Conservation (phyloP, 2,329 filamentous ascomycete genomes). For the Pseudophaeomoniella oleicola region DNA sequence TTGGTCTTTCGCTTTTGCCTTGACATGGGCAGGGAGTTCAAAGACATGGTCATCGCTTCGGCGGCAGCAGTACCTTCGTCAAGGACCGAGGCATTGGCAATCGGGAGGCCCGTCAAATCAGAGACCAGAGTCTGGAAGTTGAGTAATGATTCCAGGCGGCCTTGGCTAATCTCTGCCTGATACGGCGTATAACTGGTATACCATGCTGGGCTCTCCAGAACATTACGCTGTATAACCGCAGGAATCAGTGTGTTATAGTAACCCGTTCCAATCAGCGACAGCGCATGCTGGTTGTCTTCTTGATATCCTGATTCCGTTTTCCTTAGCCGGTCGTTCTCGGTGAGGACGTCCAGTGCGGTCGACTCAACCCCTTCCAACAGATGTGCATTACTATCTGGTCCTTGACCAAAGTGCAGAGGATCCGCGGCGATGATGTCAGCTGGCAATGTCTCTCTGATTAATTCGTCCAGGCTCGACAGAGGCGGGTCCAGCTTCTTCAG, state of each 20-base stretch:
- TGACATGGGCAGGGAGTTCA: conserved; percentile 57
- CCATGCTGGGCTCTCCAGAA: conserved; percentile 88
- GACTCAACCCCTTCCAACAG: conserved; percentile 4
- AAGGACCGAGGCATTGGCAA: conserved; percentile 79
- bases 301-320: conserved; percentile 23
- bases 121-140: conserved; percentile 93
- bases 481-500: conserved; percentile 64
- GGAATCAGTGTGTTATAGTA: conserved; percentile 82
- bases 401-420: conserved; percentile 16
- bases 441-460: conserved; percentile 73
- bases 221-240: conserved; percentile 80
- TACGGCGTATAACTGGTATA: conserved; percentile 98
- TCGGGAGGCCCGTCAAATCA: conserved; percentile 72
- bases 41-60: conserved; percentile 87
- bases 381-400: conserved; percentile 1
- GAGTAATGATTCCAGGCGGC: conserved; percentile 75
- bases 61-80: conserved; percentile 88
- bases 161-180: conserved; percentile 94
- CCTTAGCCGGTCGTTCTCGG: conserved; percentile 32
- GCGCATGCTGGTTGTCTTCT: conserved; percentile 45
- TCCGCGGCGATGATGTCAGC: conserved; percentile 58
- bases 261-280: conserved; percentile 68
- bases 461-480: conserved; percentile 59
- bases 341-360: conserved; percentile 19
- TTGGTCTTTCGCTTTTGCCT: conserved; percentile 63